Base-by-base conservation (phyloP, 139 green algal species). In the Coccomyxa sp. region DNA sequence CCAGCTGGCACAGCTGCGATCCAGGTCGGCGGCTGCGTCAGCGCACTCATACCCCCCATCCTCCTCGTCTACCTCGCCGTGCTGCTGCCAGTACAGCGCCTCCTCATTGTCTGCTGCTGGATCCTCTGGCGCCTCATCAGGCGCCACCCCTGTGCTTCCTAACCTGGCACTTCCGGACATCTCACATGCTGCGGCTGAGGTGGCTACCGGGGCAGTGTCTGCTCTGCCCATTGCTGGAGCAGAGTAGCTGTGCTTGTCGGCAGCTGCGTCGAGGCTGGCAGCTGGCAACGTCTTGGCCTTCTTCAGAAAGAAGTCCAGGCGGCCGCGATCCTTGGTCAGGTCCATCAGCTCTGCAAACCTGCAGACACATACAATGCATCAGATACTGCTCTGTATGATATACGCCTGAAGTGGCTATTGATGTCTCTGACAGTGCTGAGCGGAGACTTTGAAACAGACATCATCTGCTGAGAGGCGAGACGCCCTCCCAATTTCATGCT, bases 291-390 rank as follows among this genome's bases (percentile, higher is more conserved):
- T 76, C 31, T 27, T 24, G 1, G 71, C 37, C 55, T 39, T 69
- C 27, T 8, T 8, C 31, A 70, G 12, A n/a, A 40, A 83, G 34
- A 29, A 73, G 40, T 90, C 84, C 77, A 94, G 70, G 70, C 83
- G 80, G 10, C 58, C 79, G 10, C 78, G 82, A 79, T 92, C 88
- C 2, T 36, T 34, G 3, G 78, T 80, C 27, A 94, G 85, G 77
- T 95, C 91, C 91, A 95, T 95, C 2, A 92, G 82, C 34, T 87
- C 79, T 0, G 83, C 86, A 79, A 91, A 91, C 9, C 76, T 76
- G 70, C 35, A 34, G 9, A 36, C 64, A 29, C 44, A 58, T 29
- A 12, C 12, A 58, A 12, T 58, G 44, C 16, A 16, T 58, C n/a
- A n/a, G n/a, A n/a, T n/a, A n/a, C n/a, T n/a, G n/a, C n/a, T n/a